Evolutionary conservation across 2,329 filamentous ascomycete genomes (phyloP).

Genomic region (Pseudopyricularia cyperi): DNA sequence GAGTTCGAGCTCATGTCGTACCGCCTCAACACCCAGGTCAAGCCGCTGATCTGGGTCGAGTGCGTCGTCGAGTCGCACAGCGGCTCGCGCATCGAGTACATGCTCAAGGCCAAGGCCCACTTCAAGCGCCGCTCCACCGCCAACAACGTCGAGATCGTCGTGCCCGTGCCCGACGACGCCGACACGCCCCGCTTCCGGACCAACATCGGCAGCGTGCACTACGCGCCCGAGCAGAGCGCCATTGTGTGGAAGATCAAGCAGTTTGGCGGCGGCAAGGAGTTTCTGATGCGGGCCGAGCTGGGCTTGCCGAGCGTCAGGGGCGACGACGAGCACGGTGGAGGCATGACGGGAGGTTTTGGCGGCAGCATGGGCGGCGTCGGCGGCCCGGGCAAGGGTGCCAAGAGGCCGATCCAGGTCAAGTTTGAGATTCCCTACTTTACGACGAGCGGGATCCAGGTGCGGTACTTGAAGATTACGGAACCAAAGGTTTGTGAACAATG

Average conservation of each 20-base stretch:
- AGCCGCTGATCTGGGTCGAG: slow-evolving; percentile 97
- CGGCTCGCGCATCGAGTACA: slow-evolving; percentile 92
- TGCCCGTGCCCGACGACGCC: slow-evolving; percentile 93
- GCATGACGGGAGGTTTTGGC: slow-evolving; percentile 95
- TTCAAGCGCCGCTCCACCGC: slow-evolving; percentile 97
- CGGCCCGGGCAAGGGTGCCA: slow-evolving; percentile 66
- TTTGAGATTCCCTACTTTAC: slow-evolving; percentile 99
- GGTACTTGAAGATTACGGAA: slow-evolving; percentile 98
- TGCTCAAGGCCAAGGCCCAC: slow-evolving; percentile 95
- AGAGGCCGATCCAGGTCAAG: slow-evolving; percentile 95
- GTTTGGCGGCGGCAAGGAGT: slow-evolving; percentile 96
- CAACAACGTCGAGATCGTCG: slow-evolving; percentile 97
- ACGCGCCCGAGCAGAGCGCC: slow-evolving; percentile 90
- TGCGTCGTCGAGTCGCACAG: slow-evolving; percentile 95
- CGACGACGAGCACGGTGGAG: slow-evolving; percentile 88
- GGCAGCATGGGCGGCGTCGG: slow-evolving; percentile 89
- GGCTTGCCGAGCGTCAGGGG: slow-evolving; percentile 88
- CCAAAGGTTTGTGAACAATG: slow-evolving; percentile 66
- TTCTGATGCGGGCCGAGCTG: slow-evolving; percentile 94
- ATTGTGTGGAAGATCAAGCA: slow-evolving; percentile 99
- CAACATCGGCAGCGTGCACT: slow-evolving; percentile 94
- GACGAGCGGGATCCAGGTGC: slow-evolving; percentile 96
- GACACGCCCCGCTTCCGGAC: slow-evolving; percentile 93
- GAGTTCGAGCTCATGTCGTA: slow-evolving; percentile 99
- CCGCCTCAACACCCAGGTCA: slow-evolving; percentile 95